A percentile compares a stretch with the other conserved stretches of the same genome.
phyloP scores from a whole-genome alignment of 345 rosid species.

The Lumnitzera racemosa region DNA sequence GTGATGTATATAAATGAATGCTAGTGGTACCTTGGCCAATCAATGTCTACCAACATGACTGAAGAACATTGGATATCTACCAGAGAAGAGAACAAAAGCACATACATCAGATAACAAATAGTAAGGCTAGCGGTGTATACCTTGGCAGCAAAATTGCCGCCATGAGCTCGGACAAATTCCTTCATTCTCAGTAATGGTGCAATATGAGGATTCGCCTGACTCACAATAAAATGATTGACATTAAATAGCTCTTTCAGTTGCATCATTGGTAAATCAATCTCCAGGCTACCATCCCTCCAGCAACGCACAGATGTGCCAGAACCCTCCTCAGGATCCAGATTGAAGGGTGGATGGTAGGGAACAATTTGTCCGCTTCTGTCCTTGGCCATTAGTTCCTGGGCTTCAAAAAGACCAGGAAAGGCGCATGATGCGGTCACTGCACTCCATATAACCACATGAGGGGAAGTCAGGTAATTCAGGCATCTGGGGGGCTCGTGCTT shows the following conservation, averaged over 20 bases:
- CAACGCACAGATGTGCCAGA: constrained; percentile 53
- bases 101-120: too few relatives aligned
- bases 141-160: constrained; percentile 99
- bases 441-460: constrained; percentile 99
- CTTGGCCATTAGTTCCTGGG: constrained; percentile 98
- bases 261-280: constrained; percentile 97
- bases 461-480: constrained; percentile 93
- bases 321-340: constrained; percentile 76
- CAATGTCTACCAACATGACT: too few relatives aligned
- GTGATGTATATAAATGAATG: too few relatives aligned
- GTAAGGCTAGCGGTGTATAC: constrained; percentile 23
- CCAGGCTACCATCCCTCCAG: constrained; percentile 99
- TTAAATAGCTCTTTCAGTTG: constrained; percentile 93
- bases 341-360: constrained; percentile 95
- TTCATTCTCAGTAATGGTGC: constrained; percentile 75
- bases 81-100: too few relatives aligned
- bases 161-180: constrained; percentile 72
- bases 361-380: constrained; percentile 89
- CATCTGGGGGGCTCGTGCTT: constrained; percentile 99
- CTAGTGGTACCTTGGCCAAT: too few relatives aligned
- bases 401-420: constrained; percentile 96
- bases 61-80: too few relatives aligned
- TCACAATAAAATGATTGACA: constrained; percentile 95
- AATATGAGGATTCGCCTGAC: constrained; percentile 98
- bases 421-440: constrained; percentile 99